Evolutionary conservation across 2,329 filamentous ascomycete genomes (phyloP).

Genomic region (Lachnellula arida): DNA sequence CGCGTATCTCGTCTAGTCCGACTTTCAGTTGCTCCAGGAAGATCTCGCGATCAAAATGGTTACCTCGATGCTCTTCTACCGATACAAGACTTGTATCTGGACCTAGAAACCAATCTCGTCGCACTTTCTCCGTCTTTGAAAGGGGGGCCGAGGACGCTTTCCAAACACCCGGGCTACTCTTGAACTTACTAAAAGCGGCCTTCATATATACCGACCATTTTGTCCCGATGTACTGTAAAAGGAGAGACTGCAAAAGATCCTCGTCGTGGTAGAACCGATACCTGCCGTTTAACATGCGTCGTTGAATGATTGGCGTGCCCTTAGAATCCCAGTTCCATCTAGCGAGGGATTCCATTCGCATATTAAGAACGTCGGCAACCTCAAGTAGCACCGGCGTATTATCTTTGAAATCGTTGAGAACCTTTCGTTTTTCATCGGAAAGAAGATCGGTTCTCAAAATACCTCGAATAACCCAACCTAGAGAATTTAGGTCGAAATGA

Average conservation of each 20-base stretch:
- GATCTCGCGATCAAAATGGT: slow-evolving; percentile 45
- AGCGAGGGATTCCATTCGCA: slow-evolving; percentile 46
- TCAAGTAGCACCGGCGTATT: slow-evolving; percentile 47
- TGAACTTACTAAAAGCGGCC: slow-evolving; percentile 29
- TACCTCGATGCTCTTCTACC: slow-evolving; percentile 32
- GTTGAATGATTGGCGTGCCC: slow-evolving; percentile 44
- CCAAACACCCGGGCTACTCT: slow-evolving; percentile 11
- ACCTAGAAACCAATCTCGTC: slow-evolving; percentile 43
- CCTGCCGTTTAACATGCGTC: slow-evolving; percentile 50
- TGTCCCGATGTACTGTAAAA: slow-evolving; percentile 49
- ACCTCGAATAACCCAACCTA: slow-evolving; percentile 40
- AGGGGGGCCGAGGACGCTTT: slow-evolving; percentile 25
- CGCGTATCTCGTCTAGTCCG: slow-evolving; percentile 33
- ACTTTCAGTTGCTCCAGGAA: slow-evolving; percentile 53
- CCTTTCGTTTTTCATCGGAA: slow-evolving; percentile 44
- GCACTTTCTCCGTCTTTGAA: slow-evolving; percentile 35
- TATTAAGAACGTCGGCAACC: slow-evolving; percentile 52
- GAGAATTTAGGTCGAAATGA: slow-evolving; percentile 39
- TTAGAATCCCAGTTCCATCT: slow-evolving; percentile 46
- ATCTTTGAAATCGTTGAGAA: slow-evolving; percentile 45
- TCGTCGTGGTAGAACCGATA: slow-evolving; percentile 57
- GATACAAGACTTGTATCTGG: slow-evolving; percentile 13
- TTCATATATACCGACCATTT: slow-evolving; percentile 45
- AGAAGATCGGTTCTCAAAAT: slow-evolving; percentile 48
- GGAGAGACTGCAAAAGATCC: slow-evolving; percentile 49